Percentiles rank a stretch among this genome's conserved stretches.
Conservation (phyloP, 1,284 basidiomycete genomes). For the Ceratobasidium sp. region DNA sequence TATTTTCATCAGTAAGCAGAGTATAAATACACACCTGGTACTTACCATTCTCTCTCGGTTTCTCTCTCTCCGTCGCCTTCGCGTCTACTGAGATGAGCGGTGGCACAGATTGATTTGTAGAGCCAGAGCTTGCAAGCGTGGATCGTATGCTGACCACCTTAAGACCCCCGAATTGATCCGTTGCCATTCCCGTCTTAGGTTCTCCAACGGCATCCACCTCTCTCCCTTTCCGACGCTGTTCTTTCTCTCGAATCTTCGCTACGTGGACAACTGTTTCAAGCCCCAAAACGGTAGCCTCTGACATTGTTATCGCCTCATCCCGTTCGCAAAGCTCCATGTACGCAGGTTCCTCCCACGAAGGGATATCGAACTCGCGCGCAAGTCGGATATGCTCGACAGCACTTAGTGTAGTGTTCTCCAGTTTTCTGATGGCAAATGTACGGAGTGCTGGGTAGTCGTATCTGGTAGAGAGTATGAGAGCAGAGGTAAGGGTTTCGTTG, state of each 20-base stretch:
- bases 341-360: conserved; percentile 42
- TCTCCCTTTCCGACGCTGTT: background rate
- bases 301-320: conserved; percentile 21
- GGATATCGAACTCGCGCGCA: conserved; percentile 23
- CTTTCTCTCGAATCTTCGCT: conserved; percentile 9
- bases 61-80: too few species aligned
- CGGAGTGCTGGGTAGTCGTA: conserved; percentile 18
- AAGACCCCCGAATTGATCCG: too few species aligned
- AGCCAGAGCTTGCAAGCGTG: too few species aligned
- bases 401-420: conserved; percentile 21
- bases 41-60: too few species aligned
- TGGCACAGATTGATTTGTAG: too few species aligned
- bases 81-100: too few species aligned
- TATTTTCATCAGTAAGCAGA: too few species aligned
- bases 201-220: background rate
- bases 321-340: conserved; percentile 31
- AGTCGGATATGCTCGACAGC: conserved; percentile 38
- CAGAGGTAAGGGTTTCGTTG: background rate
- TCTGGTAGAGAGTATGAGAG: background rate
- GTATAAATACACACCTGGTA: too few species aligned
- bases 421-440: conserved; percentile 9
- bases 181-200: too few species aligned
- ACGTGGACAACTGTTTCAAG: conserved; percentile 5
- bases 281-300: conserved; percentile 24
- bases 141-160: too few species aligned